Conservation (phyloP, 129 eudicot species). For the Ambrosia trifida region DNA sequence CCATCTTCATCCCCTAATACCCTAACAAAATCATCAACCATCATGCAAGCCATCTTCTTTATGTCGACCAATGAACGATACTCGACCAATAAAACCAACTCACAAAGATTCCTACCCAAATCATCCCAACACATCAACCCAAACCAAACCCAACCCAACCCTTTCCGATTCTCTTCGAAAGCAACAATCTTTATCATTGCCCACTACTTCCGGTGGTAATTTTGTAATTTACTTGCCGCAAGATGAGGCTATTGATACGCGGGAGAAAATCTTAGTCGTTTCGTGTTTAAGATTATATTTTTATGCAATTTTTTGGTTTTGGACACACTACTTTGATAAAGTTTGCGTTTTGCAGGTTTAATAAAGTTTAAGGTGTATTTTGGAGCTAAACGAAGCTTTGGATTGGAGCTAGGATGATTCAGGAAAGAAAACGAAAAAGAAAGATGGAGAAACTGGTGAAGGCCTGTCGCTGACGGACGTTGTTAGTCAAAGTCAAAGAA, state of each 20-base stretch:
- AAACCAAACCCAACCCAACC: constrained; percentile 33
- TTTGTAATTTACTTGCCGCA: constrained; percentile 86
- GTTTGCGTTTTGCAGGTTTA: too few relatives aligned
- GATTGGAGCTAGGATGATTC: too few relatives aligned
- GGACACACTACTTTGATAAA: too few relatives aligned
- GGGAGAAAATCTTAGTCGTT: too few relatives aligned
- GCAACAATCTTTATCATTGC: constrained; percentile 33
- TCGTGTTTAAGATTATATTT: too few relatives aligned
- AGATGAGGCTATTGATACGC: constrained; percentile 92
- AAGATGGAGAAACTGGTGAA: too few relatives aligned
- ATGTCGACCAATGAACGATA: constrained; percentile 35
- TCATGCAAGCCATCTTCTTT: not conserved
- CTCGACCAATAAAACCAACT: constrained; percentile 20
- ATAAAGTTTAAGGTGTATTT: too few relatives aligned
- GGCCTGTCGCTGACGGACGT: too few relatives aligned
- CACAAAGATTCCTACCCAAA: constrained; percentile 28
- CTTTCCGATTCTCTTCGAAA: constrained; percentile 60
- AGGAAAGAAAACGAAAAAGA: too few relatives aligned
- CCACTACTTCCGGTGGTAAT: constrained; percentile 50
- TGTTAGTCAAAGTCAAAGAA: too few relatives aligned
- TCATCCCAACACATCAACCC: not conserved
- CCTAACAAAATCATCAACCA: constrained; percentile 28
- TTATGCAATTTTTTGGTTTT: too few relatives aligned
- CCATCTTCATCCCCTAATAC: constrained; percentile 29
- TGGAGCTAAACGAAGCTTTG: too few relatives aligned